These are phyloP conservation scores for Rhizopus sp. DNA, from an alignment of 371 early-diverging fungal genomes.

Conservation along the genomic window DNA sequence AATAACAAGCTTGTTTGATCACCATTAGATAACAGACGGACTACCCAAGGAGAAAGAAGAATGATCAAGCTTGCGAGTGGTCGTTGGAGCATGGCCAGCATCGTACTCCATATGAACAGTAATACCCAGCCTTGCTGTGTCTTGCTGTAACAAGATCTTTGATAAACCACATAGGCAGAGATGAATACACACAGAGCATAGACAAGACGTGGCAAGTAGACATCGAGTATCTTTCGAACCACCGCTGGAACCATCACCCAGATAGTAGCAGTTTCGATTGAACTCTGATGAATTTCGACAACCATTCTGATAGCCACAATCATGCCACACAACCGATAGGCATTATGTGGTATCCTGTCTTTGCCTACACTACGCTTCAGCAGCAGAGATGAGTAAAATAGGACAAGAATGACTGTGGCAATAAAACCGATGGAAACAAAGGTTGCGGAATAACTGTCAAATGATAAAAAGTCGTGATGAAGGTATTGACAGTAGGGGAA, in stretches of 20 bases:
- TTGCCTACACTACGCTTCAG: neutral
- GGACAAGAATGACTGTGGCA: neutral
- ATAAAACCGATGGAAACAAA: constrained; percentile 1
- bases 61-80: constrained; percentile 34
- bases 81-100: constrained; percentile 42
- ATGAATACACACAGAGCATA: constrained; percentile 18
- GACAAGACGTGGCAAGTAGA: constrained; percentile 37
- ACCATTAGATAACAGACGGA: constrained; percentile 6
- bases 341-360: neutral
- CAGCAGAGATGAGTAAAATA: neutral
- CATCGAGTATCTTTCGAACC: constrained; percentile 19
- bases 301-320: constrained; percentile 22
- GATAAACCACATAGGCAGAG: neutral
- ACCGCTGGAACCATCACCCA: neutral
- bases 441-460: constrained; percentile 5
- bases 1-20: constrained; percentile 5
- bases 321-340: constrained; percentile 1
- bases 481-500: constrained; percentile 63
- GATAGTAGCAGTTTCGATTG: neutral
- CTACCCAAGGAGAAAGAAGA: constrained; percentile 20
- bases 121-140: constrained; percentile 17
- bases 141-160: neutral
- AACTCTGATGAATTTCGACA: constrained; percentile 22
- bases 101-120: constrained; percentile 24
- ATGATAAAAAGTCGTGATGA: constrained; percentile 28